These are phyloP conservation scores for Aspergillus pseudoglaucus DNA, from an alignment of 2,329 filamentous ascomycete genomes.

Conservation along the genomic window DNA sequence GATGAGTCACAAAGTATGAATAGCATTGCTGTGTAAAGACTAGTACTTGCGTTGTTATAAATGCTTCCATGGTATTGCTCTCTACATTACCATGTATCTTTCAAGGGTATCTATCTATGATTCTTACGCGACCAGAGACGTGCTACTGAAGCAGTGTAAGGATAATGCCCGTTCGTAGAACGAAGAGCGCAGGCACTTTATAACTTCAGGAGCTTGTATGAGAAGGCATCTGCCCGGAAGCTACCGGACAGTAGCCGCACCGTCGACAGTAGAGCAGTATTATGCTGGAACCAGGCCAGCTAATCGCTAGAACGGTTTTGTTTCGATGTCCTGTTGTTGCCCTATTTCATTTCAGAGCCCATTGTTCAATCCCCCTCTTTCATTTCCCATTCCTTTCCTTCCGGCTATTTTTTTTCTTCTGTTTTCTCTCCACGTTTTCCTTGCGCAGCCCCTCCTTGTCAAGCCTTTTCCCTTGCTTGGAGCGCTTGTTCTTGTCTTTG, in stretches of 20 bases:
- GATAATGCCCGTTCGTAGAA: not conserved
- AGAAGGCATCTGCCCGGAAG: not conserved
- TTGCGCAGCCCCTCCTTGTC: conserved; percentile 21
- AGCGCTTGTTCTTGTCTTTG: conserved; percentile 22
- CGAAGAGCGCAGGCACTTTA: not conserved
- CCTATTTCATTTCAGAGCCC: not conserved
- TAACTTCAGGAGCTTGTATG: not conserved
- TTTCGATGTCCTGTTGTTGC: too few species aligned
- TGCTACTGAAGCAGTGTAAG: too few species aligned
- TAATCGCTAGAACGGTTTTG: too few species aligned
- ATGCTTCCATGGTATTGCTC: too few species aligned
- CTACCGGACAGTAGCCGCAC: not conserved
- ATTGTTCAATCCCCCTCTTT: not conserved
- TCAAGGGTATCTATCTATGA: too few species aligned
- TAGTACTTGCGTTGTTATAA: too few species aligned
- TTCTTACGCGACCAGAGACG: too few species aligned
- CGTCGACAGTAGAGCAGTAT: too few species aligned
- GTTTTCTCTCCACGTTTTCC: conserved; percentile 21
- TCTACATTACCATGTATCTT: too few species aligned
- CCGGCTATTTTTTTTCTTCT: conserved; percentile 38
- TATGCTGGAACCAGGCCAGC: too few species aligned
- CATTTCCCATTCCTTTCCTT: conserved; percentile 25
- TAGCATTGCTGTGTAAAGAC: too few species aligned
- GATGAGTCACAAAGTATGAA: not conserved
- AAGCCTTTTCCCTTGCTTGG: conserved; percentile 20